phyloP scores from a whole-genome alignment of 352 stramenopile species.

The Phytophthora melonis region DNA sequence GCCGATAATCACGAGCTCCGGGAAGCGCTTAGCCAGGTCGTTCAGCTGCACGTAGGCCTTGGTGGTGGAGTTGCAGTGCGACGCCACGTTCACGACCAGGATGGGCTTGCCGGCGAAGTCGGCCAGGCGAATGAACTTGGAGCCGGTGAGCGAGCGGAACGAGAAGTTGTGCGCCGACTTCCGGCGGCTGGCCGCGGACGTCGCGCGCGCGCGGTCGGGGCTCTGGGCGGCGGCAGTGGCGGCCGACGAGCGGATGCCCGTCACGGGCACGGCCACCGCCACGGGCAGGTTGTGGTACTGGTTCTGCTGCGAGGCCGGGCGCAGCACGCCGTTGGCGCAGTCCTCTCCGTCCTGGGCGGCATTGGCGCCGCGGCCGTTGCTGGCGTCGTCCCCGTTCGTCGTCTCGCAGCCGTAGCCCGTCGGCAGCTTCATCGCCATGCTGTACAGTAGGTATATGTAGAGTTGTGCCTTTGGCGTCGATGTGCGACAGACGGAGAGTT shows the following conservation, averaged over 20 bases:
- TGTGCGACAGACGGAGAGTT: slow-evolving; percentile 10
- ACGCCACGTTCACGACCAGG: slow-evolving; percentile 83
- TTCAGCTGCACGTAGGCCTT: slow-evolving; percentile 82
- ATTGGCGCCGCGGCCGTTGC: neutral
- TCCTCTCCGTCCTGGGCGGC: slow-evolving; percentile 24
- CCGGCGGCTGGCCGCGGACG: slow-evolving; percentile 28
- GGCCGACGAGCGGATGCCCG: slow-evolving; percentile 19
- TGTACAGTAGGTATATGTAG: slow-evolving; percentile 18
- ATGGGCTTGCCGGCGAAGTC: slow-evolving; percentile 75
- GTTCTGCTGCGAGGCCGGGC: slow-evolving; percentile 29
- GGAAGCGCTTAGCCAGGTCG: slow-evolving; percentile 66
- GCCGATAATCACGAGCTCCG: slow-evolving; percentile 74
- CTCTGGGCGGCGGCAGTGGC: slow-evolving; percentile 20
- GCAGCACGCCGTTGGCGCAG: slow-evolving; percentile 30
- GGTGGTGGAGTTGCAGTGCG: slow-evolving; percentile 83
- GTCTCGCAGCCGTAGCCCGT: slow-evolving; percentile 46
- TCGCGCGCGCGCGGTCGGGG: slow-evolving; percentile 41
- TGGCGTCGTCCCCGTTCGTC: slow-evolving; percentile 32
- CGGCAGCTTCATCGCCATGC: slow-evolving; percentile 49
- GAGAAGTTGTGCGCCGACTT: slow-evolving; percentile 84
- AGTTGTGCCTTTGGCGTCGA: neutral
- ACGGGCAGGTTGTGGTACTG: slow-evolving; percentile 69
- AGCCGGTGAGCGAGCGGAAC: slow-evolving; percentile 71
- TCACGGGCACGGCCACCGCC: slow-evolving; percentile 58
- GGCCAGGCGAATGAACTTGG: slow-evolving; percentile 68